A percentile compares a stretch with the other conserved stretches of the same genome.
phyloP scores from a whole-genome alignment of 371 early-diverging fungal species.

The Apophysomyces elegans region DNA sequence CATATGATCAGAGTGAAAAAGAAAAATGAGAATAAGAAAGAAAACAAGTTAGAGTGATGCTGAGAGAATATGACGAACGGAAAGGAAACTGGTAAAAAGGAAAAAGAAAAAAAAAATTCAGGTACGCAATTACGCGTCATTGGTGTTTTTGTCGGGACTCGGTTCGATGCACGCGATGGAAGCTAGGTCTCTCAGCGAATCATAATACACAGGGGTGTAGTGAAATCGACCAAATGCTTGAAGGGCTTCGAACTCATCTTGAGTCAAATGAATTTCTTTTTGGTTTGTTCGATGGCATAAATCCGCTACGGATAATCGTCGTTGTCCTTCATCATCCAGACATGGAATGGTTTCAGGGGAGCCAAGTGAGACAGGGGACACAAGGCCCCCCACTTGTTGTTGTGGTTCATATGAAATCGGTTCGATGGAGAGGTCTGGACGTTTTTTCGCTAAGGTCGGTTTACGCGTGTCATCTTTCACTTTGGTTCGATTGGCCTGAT shows the following conservation, averaged over 20 bases:
- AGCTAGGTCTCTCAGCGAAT: constrained; percentile 22
- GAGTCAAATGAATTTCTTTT: constrained; percentile 20
- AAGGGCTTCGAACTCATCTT: constrained; percentile 26
- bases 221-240: constrained; percentile 25
- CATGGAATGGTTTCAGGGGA: constrained; percentile 20
- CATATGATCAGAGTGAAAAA: neutral
- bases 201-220: constrained; percentile 19
- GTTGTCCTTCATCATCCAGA: constrained; percentile 8
- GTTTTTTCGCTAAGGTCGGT: constrained; percentile 6
- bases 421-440: constrained; percentile 9
- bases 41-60: neutral
- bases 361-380: constrained; percentile 31
- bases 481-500: constrained; percentile 18
- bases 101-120: constrained; percentile 11
- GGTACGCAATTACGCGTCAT: constrained; percentile 12
- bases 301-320: constrained; percentile 23
- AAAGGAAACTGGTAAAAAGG: constrained; percentile 2
- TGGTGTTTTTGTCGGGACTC: constrained; percentile 8
- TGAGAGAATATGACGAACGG: constrained; percentile 1
- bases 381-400: constrained; percentile 21
- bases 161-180: constrained; percentile 20
- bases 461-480: constrained; percentile 8
- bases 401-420: constrained; percentile 12
- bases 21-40: neutral
- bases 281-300: neutral